phyloP scores from a whole-genome alignment of 495 filamentous ascomycete species.

The Penicillium herquei region DNA sequence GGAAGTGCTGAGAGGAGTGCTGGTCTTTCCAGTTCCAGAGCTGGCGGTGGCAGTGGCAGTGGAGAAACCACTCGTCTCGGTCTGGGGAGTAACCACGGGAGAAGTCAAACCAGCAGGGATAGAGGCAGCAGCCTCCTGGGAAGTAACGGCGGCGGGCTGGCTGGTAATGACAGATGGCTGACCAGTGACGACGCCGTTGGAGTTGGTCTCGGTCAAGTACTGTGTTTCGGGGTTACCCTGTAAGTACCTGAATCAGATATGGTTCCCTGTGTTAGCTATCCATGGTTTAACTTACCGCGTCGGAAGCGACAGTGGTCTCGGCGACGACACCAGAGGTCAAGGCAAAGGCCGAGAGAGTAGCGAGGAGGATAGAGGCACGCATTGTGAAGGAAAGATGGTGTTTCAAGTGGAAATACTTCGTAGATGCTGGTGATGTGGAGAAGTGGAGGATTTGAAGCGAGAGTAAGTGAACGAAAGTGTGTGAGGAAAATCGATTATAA shows the following conservation, averaged over 20 bases:
- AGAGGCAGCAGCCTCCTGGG: conserved; percentile 40
- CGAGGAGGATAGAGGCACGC: conserved; percentile 40
- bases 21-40: conserved; percentile 1
- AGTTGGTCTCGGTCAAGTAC: conserved; percentile 52
- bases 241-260: not conserved
- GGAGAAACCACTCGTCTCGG: not conserved
- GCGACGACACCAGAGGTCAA: conserved; percentile 20
- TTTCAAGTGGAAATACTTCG: not conserved
- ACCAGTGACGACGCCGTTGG: conserved; percentile 56
- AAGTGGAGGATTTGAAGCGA: not conserved
- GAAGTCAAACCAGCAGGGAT: conserved; percentile 49
- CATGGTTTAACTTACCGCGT: conserved; percentile 18
- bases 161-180: conserved; percentile 34
- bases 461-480: not conserved
- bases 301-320: conserved; percentile 12
- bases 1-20: conserved; percentile 4
- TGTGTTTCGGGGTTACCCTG: conserved; percentile 39
- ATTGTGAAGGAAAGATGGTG: conserved; percentile 29
- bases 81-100: conserved; percentile 14
- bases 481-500: not conserved
- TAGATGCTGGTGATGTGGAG: not conserved
- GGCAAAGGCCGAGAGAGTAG: conserved; percentile 43
- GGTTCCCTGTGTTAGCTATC: not conserved
- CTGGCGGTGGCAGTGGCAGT: conserved; percentile 20
- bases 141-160: conserved; percentile 43